Conservation (phyloP, 169 alveolate species). For the Eimeria acervulina region DNA sequence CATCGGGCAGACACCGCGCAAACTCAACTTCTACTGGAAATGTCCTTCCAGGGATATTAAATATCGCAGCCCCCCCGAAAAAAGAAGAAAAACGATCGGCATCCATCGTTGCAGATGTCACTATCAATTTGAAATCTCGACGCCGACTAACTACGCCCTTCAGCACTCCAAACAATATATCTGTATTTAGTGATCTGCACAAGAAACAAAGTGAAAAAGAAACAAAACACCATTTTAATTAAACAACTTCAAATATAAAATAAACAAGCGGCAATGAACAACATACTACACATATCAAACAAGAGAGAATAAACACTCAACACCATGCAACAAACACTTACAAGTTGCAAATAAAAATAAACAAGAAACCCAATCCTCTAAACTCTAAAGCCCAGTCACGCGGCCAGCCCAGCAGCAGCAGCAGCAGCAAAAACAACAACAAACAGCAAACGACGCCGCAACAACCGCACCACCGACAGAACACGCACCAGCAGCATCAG, state of each 20-base stretch:
- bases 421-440: neutral
- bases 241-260: too few relatives aligned
- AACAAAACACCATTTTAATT: too few relatives aligned
- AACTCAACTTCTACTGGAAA: slow-evolving; percentile 98
- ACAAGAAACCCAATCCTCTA: neutral
- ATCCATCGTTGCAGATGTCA: slow-evolving; percentile 99
- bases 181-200: slow-evolving; percentile 97
- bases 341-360: neutral
- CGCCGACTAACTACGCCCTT: slow-evolving; percentile 97
- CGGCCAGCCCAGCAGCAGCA: neutral
- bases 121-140: slow-evolving; percentile 98
- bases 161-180: slow-evolving; percentile 99
- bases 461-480: too few relatives aligned
- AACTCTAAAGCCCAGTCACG: neutral
- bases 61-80: slow-evolving; percentile 99
- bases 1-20: slow-evolving; percentile 96
- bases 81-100: slow-evolving; percentile 98
- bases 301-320: too few relatives aligned
- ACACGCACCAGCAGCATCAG: neutral
- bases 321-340: too few relatives aligned
- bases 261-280: too few relatives aligned
- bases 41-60: slow-evolving; percentile 99
- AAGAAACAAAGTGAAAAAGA: too few relatives aligned
- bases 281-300: too few relatives aligned
- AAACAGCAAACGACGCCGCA: too few relatives aligned